Conservation (phyloP, 2,329 filamentous ascomycete species). For the Zasmidium angulare region DNA sequence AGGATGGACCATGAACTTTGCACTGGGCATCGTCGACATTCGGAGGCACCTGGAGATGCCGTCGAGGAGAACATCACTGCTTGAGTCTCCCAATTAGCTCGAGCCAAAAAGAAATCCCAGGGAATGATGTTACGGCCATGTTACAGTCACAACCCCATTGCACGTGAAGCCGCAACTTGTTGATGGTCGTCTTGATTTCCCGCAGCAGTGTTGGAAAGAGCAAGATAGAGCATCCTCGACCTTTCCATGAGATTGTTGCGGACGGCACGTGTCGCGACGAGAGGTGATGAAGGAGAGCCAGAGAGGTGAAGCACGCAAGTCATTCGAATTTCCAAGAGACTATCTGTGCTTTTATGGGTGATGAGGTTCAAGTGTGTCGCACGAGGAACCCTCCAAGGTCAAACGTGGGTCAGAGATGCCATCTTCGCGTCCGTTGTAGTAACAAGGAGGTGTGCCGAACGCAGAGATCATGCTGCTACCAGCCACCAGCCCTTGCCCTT, state of each 20-base stretch:
- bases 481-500: slow-evolving; percentile 77
- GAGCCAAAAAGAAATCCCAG: not conserved
- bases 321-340: not conserved
- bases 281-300: too few relatives aligned
- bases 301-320: not conserved
- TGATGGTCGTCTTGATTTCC: slow-evolving; percentile 30
- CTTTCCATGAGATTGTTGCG: slow-evolving; percentile 19
- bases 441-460: slow-evolving; percentile 99
- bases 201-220: slow-evolving; percentile 29
- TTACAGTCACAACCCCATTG: slow-evolving; percentile 34
- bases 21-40: too few relatives aligned
- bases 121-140: slow-evolving; percentile 10
- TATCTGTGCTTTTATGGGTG: not conserved
- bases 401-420: slow-evolving; percentile 82
- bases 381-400: slow-evolving; percentile 13
- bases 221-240: slow-evolving; percentile 20
- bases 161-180: slow-evolving; percentile 31
- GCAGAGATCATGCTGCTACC: slow-evolving; percentile 88
- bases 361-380: not conserved
- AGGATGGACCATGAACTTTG: too few relatives aligned
- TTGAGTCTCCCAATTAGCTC: not conserved
- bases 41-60: too few relatives aligned
- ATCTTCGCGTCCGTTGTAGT: slow-evolving; percentile 88
- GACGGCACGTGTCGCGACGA: not conserved
- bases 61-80: too few relatives aligned